phyloP scores from a whole-genome alignment of 345 rosid species.

The Microthlaspi erraticum region DNA sequence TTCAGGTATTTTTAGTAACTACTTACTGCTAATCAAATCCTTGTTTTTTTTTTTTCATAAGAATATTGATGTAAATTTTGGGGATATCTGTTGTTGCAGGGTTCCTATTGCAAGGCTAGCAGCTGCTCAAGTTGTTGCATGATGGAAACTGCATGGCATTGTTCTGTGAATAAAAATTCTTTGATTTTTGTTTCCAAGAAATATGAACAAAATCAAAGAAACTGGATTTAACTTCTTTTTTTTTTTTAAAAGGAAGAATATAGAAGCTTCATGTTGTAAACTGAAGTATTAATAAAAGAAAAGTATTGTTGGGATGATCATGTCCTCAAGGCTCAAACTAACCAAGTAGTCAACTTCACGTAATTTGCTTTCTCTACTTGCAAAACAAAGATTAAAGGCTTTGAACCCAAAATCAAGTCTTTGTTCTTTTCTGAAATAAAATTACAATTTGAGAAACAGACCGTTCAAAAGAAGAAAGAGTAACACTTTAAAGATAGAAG shows the following conservation, averaged over 20 bases:
- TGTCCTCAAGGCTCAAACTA: too few species aligned
- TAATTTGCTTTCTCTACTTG: background rate
- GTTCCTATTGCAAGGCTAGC: slow-evolving; percentile 96
- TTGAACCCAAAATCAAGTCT: too few species aligned
- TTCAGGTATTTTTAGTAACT: slow-evolving; percentile 56
- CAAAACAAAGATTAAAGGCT: slow-evolving; percentile 7
- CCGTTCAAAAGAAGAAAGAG: too few species aligned
- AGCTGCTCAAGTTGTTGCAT: slow-evolving; percentile 80
- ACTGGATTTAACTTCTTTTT: slow-evolving; percentile 2
- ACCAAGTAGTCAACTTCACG: slow-evolving; percentile 6
- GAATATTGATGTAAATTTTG: background rate
- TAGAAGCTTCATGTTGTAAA: slow-evolving; percentile 18
- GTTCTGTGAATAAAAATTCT: slow-evolving; percentile 31
- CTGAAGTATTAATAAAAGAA: slow-evolving; percentile 15
- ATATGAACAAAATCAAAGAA: slow-evolving; percentile 22
- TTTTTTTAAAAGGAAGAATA: background rate
- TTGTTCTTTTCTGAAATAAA: too few species aligned
- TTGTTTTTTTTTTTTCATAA: background rate
- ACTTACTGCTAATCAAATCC: background rate
- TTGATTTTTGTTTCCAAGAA: slow-evolving; percentile 11
- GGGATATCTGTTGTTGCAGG: slow-evolving; percentile 42
- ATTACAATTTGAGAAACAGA: too few species aligned
- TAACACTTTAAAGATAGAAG: too few species aligned
- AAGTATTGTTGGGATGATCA: slow-evolving; percentile 10
- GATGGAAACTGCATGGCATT: slow-evolving; percentile 24